phyloP scores from a whole-genome alignment of 2,329 filamentous ascomycete species.

The Cryphonectria carpinicola region DNA sequence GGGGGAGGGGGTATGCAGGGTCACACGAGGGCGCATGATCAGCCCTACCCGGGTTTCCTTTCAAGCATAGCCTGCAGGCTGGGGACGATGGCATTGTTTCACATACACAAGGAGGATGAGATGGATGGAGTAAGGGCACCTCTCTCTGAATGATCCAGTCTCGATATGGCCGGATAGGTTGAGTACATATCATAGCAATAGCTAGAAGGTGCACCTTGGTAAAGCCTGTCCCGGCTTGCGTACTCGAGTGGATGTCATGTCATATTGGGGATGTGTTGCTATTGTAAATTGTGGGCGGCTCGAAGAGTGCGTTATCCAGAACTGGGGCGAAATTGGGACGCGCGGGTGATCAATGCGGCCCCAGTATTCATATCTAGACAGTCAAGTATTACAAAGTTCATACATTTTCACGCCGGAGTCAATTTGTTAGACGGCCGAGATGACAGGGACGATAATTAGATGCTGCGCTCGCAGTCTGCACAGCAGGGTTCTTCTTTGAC shows the following conservation, averaged over 20 bases:
- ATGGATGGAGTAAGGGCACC: neutral
- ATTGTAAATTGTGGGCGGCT: neutral
- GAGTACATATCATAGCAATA: neutral
- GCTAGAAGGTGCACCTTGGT: neutral
- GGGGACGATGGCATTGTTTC: neutral
- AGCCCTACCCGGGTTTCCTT: neutral
- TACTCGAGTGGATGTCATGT: neutral
- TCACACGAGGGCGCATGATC: neutral
- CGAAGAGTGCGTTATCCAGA: neutral
- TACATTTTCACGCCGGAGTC: neutral
- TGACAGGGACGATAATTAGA: neutral
- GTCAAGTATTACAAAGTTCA: neutral
- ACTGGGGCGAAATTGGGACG: neutral
- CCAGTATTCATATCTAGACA: neutral
- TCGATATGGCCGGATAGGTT: neutral
- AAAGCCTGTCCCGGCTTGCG: neutral
- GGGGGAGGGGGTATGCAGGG: neutral
- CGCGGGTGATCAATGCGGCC: neutral
- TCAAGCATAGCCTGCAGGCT: conserved; percentile 12
- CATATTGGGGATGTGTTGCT: neutral
- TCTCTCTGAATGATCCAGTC: neutral
- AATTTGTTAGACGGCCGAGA: neutral
- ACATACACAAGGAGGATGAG: conserved; percentile 4
- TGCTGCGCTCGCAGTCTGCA: neutral
- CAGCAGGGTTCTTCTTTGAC: neutral